Base-by-base conservation (phyloP, 306 rosid species). In the Cicer bijugum region DNA sequence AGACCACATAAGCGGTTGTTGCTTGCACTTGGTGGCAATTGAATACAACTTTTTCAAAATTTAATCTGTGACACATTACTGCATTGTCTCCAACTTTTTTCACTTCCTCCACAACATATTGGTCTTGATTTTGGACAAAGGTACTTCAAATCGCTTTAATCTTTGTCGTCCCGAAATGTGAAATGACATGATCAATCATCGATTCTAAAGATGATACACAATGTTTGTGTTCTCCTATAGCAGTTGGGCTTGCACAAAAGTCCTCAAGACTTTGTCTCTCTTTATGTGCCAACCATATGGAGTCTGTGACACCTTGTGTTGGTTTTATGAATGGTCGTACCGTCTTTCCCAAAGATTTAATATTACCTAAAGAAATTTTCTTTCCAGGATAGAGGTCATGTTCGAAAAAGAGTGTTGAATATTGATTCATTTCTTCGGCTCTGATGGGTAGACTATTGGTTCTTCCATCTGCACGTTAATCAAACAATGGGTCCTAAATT, bases 41-140 rank as follows among this genome's bases (percentile, higher is more conserved):
- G 33, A 55, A 71, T 16, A 71, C 66, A 40, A 71, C 75, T 4
- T 71, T 55, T 40, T 71, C 66, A 5, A 71, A 74, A 4, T 74
- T 74, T 3, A 74, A 14, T 17, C 61, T 74, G 0, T 28, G 35
- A 28, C 35, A 28, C 75, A 71, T 40, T 0, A 71, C 75, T 2
- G 42, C 75, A 11, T 50, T 12, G 5, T 70, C 75, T 11, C 66
- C 75, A 16, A 71, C 16, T 71, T 19, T 71, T 6, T 55, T 55
- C 40, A 74, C 78, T 37, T 61, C 70, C 61, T 61, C 78, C 10
- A 74, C 78, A 0, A 5, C 10, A 12, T 40, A 71, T 53, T 53
- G 6, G 2, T 71, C 66, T 0, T 71, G 42, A 5, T 71, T 42
- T 20, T 1, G 1, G 14, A 38, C 52, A 40, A 71, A 71, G 23